phyloP scores from a whole-genome alignment of 1,139 yeast genomes.

The Yamadazyma siamensis region DNA sequence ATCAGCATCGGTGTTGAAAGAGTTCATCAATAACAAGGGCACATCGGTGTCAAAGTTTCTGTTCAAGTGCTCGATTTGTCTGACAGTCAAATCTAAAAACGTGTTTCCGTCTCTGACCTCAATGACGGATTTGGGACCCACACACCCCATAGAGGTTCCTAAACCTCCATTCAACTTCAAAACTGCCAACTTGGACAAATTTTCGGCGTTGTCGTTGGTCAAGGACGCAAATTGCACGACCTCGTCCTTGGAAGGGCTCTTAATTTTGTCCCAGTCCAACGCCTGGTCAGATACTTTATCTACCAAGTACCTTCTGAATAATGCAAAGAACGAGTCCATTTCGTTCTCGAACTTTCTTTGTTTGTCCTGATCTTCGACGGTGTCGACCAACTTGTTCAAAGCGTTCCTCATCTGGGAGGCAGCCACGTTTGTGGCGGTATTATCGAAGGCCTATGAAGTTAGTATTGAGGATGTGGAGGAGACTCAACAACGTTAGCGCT shows the following conservation, averaged over 20 bases:
- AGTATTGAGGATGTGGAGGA: conserved; percentile 12
- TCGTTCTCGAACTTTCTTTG: conserved; percentile 76
- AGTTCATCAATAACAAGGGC: conserved; percentile 94
- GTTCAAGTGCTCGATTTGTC: conserved; percentile 95
- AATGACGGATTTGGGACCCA: conserved; percentile 96
- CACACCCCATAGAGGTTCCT: conserved; percentile 99
- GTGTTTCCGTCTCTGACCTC: conserved; percentile 99
- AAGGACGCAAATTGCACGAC: conserved; percentile 74
- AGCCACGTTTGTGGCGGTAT: conserved; percentile 92
- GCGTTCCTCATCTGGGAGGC: conserved; percentile 98
- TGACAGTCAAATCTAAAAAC: conserved; percentile 88
- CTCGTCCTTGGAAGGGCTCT: conserved; percentile 83
- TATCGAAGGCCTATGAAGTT: conserved; percentile 79
- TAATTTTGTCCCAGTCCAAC: conserved; percentile 92
- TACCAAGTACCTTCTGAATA: conserved; percentile 86
- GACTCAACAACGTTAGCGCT: no score
- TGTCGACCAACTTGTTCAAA: conserved; percentile 81
- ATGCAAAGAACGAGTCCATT: conserved; percentile 91
- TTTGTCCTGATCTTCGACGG: conserved; percentile 56
- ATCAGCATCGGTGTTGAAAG: conserved; percentile 95
- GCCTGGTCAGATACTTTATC: conserved; percentile 87
- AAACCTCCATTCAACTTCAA: conserved; percentile 96
- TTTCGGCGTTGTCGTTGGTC: conserved; percentile 31
- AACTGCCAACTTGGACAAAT: conserved; percentile 85
- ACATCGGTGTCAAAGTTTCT: conserved; percentile 90